Base-by-base conservation (phyloP, 345 rosid genomes). In the Moringa oleifera region DNA sequence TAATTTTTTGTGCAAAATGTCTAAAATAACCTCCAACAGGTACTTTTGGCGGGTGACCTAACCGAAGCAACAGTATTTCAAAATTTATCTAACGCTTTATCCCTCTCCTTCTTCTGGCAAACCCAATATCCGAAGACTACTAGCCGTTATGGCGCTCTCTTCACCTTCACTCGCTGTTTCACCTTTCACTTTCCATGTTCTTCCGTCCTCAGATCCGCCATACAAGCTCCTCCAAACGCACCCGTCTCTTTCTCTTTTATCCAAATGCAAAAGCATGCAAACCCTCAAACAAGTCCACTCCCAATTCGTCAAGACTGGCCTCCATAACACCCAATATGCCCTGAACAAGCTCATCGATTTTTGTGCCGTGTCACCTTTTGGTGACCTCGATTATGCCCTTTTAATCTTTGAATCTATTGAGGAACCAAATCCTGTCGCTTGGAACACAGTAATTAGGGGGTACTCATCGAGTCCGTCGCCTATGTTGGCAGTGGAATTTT, bases 301-400 rank as follows among this genome's bases (percentile, higher is more conserved):
- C 69, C 87, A 77, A 16, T 56, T 85, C 53, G 64, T 90, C 79
- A 87, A 76, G 59, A 80, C 84, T 0, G 95, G 95, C 21, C 91
- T 85, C 78, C 90, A 87, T 80, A 78, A 77, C 63, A 75, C 85
- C 83, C 86, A 81, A 28, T 87, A 78, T 63, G 83, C 84, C 20
- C 86, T 85, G 20, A 81, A 85, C 76, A 89, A 86, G 78, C 87
- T 86, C 70, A 53, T 87, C 36, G 79, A 85, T 58, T 75, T 83
- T 57, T 85, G 84, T 67, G 80, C 88, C 6, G 25, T 76, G 49
- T 83, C 97, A 0, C 89, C 85, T 11, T 72, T 28, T n/a, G 85
- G 88, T 2, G 81, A 87, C 16, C 76, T 87, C 22, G 41, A 82
- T 23, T 87, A 84, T 16, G 90, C 86, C 18, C 68, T 83, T 10